Evolutionary conservation across 768 basidiomycete species (phyloP).

Genomic region (Panaeolus cyanescens): DNA sequence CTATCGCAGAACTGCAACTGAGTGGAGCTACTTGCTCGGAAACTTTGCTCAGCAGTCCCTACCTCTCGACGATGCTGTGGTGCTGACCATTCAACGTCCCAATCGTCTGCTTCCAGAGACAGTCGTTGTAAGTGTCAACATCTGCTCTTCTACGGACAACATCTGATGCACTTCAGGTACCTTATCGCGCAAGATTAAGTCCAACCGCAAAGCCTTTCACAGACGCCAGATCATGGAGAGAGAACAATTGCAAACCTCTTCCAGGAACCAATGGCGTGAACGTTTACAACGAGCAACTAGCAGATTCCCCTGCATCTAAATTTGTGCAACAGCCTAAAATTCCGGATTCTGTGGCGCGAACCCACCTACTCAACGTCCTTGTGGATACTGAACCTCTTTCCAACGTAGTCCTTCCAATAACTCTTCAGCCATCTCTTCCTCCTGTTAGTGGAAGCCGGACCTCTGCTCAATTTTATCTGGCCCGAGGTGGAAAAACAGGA

Average conservation of each 20-base stretch:
- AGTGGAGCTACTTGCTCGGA: conserved; percentile 48
- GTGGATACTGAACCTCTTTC: conserved; percentile 47
- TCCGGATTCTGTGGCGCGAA: conserved; percentile 27
- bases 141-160: no score
- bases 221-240: conserved; percentile 49
- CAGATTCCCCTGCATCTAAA: conserved; percentile 29
- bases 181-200: conserved; percentile 57
- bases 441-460: conserved; percentile 47
- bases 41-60: conserved; percentile 59
- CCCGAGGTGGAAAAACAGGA: conserved; percentile 55
- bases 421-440: conserved; percentile 36
- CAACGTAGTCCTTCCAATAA: conserved; percentile 44
- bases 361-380: conserved; percentile 49
- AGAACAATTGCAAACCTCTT: conserved; percentile 54
- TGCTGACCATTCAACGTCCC: conserved; percentile 44
- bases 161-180: conserved; percentile 37
- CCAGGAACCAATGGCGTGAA: conserved; percentile 51
- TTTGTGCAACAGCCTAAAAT: conserved; percentile 44
- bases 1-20: conserved; percentile 34
- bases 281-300: conserved; percentile 22
- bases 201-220: conserved; percentile 46
- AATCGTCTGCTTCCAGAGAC: conserved; percentile 40
- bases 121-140: conserved; percentile 38
- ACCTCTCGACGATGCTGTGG: conserved; percentile 51
- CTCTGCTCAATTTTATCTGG: conserved; percentile 55